Percentiles rank a stretch among this genome's conserved stretches.
Conservation (phyloP, 2,329 filamentous ascomycete species). For the Ambrosiella xylebori region DNA sequence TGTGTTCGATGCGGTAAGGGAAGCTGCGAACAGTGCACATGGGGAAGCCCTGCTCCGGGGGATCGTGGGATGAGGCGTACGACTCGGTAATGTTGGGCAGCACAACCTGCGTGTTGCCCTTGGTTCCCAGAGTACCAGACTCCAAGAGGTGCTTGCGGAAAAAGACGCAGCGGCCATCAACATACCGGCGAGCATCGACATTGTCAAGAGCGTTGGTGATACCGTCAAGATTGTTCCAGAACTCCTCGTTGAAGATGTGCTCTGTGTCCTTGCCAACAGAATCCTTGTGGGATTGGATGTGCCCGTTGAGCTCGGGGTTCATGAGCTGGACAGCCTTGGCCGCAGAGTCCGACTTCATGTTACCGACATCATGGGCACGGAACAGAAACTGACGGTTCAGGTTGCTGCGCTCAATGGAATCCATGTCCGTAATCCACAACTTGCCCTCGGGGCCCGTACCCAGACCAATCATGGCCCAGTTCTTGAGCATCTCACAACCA, state of each 20-base stretch:
- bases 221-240: constrained; percentile 75
- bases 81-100: constrained; percentile 85
- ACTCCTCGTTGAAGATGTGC: constrained; percentile 81
- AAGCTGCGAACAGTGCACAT: constrained; percentile 98
- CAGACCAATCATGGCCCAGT: constrained; percentile 97
- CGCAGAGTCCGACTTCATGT: constrained; percentile 91
- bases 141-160: constrained; percentile 94
- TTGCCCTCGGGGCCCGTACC: constrained; percentile 75
- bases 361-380: constrained; percentile 79
- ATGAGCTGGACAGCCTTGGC: constrained; percentile 78
- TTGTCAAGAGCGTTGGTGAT: constrained; percentile 97
- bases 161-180: constrained; percentile 91
- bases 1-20: constrained; percentile 96
- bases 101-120: constrained; percentile 95
- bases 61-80: constrained; percentile 88
- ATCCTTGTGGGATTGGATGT: constrained; percentile 74
- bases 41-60: constrained; percentile 94
- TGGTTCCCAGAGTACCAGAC: constrained; percentile 94
- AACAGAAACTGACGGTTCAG: constrained; percentile 95
- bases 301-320: constrained; percentile 81
- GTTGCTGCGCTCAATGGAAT: constrained; percentile 98
- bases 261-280: constrained; percentile 86
- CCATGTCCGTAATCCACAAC: constrained; percentile 92
- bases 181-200: constrained; percentile 89
- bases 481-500: constrained; percentile 98